These are phyloP conservation scores for Taiozyma sp. DNA, from an alignment of 1,139 yeast genomes.

Conservation along the genomic window DNA sequence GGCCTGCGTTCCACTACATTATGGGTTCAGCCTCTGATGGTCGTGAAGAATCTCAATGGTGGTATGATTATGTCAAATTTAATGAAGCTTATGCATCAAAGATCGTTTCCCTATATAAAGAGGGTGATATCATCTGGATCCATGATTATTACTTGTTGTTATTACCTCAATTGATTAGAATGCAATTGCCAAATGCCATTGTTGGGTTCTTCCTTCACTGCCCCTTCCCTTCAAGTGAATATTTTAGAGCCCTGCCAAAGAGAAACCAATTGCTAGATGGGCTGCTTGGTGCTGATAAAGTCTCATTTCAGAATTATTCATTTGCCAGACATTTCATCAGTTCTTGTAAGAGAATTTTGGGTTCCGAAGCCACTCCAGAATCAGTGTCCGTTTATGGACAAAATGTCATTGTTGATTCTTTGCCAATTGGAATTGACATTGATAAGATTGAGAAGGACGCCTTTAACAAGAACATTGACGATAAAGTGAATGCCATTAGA, in stretches of 20 bases:
- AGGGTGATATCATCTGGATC: constrained; percentile 93
- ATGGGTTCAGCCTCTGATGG: constrained; percentile 70
- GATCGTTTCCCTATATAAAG: constrained; percentile 65
- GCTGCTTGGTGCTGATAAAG: constrained; percentile 80
- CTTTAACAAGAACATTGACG: constrained; percentile 38
- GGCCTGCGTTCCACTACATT: constrained; percentile 95
- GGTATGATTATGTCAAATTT: constrained; percentile 88
- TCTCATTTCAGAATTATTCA: constrained; percentile 82
- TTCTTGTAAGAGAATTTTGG: constrained; percentile 79
- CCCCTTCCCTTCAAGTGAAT: constrained; percentile 96
- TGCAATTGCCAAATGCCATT: constrained; percentile 74
- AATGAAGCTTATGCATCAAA: constrained; percentile 87
- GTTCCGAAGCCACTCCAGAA: constrained; percentile 54
- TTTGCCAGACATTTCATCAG: constrained; percentile 89
- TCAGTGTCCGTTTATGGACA: constrained; percentile 74
- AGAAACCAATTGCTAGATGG: constrained; percentile 83
- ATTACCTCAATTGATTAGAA: constrained; percentile 81
- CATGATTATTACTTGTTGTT: constrained; percentile 88
- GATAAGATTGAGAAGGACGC: constrained; percentile 56
- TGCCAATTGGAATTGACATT: constrained; percentile 87
- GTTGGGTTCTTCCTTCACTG: constrained; percentile 84
- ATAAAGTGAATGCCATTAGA: constrained; percentile 47
- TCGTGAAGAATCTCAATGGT: constrained; percentile 67
- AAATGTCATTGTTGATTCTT: constrained; percentile 63
- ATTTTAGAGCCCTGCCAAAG: constrained; percentile 82